These are phyloP conservation scores for Trematosphaeria pertusa DNA, from an alignment of 2,329 filamentous ascomycete species.

Conservation along the genomic window DNA sequence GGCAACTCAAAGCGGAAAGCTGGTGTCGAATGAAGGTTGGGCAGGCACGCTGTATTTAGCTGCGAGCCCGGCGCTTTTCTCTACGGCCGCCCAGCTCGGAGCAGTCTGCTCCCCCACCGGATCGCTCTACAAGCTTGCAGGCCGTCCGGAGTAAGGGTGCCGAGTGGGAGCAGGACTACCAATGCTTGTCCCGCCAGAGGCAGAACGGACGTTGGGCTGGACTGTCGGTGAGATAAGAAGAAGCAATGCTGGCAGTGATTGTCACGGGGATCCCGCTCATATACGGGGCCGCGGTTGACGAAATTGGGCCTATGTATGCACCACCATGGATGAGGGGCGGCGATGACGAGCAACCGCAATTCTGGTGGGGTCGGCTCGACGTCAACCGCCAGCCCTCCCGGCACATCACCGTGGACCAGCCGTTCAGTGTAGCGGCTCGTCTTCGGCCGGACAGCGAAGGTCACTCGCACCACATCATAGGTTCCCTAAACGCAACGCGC, in stretches of 20 bases:
- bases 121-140: slow-evolving; percentile 28
- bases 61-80: neutral
- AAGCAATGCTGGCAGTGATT: slow-evolving; percentile 27
- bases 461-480: no score
- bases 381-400: slow-evolving; percentile 36
- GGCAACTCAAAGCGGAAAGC: slow-evolving; percentile 11
- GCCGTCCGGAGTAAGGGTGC: slow-evolving; percentile 31
- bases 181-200: slow-evolving; percentile 28
- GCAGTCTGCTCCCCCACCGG: slow-evolving; percentile 26
- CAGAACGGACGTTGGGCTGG: slow-evolving; percentile 11
- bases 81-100: slow-evolving; percentile 6
- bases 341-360: no score
- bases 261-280: slow-evolving; percentile 37
- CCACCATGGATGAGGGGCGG: slow-evolving; percentile 25
- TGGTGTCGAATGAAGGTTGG: slow-evolving; percentile 3
- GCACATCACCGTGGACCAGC: slow-evolving; percentile 28
- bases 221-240: slow-evolving; percentile 24
- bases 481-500: slow-evolving; percentile 16
- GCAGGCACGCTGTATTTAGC: slow-evolving; percentile 1
- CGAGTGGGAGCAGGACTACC: slow-evolving; percentile 29
- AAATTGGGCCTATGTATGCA: slow-evolving; percentile 25
- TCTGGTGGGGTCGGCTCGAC: slow-evolving; percentile 35
- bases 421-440: no score
- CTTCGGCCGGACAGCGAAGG: no score
- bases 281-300: slow-evolving; percentile 25